phyloP scores from a whole-genome alignment of 2,329 filamentous ascomycete species.

The Cyphellophora europaea region DNA sequence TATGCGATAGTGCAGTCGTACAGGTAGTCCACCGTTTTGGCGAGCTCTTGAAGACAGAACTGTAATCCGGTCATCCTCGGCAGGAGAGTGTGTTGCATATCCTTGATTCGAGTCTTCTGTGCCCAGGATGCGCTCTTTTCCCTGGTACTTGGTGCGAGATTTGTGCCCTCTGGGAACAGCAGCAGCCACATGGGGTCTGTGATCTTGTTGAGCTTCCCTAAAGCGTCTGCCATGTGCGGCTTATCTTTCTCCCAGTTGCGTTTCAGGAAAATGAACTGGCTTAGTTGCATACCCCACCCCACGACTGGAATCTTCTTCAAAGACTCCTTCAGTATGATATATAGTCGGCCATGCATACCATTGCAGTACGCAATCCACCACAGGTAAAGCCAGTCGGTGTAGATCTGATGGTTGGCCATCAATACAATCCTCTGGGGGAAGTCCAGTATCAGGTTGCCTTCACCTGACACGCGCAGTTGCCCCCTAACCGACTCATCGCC shows the following conservation, averaged over 20 bases:
- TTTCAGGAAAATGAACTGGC: constrained; percentile 57
- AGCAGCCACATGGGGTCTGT: constrained; percentile 57
- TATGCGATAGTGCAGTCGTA: constrained; percentile 87
- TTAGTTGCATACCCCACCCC: constrained; percentile 55
- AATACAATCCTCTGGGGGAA: constrained; percentile 54
- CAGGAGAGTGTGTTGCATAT: constrained; percentile 51
- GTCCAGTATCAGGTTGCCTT: constrained; percentile 48
- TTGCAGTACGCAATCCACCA: constrained; percentile 61
- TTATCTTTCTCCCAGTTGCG: constrained; percentile 55
- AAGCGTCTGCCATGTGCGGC: constrained; percentile 46
- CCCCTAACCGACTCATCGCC: constrained; percentile 52
- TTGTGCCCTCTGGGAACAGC: constrained; percentile 58
- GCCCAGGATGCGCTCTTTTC: constrained; percentile 49
- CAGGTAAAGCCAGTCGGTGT: constrained; percentile 61
- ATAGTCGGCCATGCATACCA: constrained; percentile 55
- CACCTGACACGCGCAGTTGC: constrained; percentile 46
- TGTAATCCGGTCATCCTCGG: constrained; percentile 52
- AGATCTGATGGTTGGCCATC: constrained; percentile 58
- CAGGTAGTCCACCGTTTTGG: constrained; percentile 51
- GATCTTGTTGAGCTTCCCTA: constrained; percentile 45
- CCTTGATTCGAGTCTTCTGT: constrained; percentile 45
- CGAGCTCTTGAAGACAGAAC: constrained; percentile 52
- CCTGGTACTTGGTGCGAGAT: constrained; percentile 47
- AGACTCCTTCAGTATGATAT: constrained; percentile 59
- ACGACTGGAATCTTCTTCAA: constrained; percentile 54